Conservation (phyloP, 1,139 yeast species). For the Taphrina pruni region DNA sequence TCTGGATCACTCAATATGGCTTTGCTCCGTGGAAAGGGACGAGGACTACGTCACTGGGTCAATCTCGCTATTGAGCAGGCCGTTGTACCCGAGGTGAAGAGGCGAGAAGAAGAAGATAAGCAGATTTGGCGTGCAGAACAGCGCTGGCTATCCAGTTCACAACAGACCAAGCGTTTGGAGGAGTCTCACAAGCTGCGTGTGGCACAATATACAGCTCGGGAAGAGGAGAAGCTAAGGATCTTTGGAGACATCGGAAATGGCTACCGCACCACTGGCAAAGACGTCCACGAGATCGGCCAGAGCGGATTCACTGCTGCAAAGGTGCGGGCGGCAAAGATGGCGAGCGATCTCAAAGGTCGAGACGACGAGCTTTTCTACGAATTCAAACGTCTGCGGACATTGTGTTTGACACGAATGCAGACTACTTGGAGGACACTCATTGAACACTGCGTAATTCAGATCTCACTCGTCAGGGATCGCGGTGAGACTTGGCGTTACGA, state of each 20-base stretch:
- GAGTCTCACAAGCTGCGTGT: not conserved
- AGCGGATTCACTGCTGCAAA: conserved; percentile 1
- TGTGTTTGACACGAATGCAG: conserved; percentile 32
- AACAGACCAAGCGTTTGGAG: not conserved
- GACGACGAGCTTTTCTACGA: conserved; percentile 22
- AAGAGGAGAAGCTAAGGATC: not conserved
- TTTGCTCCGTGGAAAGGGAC: not conserved
- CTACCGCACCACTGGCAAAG: conserved; percentile 7
- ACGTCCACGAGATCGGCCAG: conserved; percentile 11
- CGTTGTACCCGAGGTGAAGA: conserved; percentile 28
- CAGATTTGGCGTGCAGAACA: conserved; percentile 26
- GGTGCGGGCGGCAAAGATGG: conserved; percentile 4
- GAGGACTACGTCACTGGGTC: conserved; percentile 14
- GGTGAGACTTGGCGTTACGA: not conserved
- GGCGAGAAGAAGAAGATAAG: conserved; percentile 16
- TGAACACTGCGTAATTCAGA: conserved; percentile 28
- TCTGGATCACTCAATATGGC: not conserved
- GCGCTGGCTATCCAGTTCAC: not conserved
- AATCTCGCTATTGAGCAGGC: conserved; percentile 22
- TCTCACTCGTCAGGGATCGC: conserved; percentile 19
- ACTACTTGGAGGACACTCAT: conserved; percentile 24
- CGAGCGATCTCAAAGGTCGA: not conserved
- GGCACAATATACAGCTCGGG: not conserved
- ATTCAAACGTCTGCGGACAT: conserved; percentile 12
- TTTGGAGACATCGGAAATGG: conserved; percentile 37